Percentiles rank a stretch among this genome's conserved stretches.
phyloP scores from a whole-genome alignment of 2,329 filamentous ascomycete species.

The Aspergillus bombycis region DNA sequence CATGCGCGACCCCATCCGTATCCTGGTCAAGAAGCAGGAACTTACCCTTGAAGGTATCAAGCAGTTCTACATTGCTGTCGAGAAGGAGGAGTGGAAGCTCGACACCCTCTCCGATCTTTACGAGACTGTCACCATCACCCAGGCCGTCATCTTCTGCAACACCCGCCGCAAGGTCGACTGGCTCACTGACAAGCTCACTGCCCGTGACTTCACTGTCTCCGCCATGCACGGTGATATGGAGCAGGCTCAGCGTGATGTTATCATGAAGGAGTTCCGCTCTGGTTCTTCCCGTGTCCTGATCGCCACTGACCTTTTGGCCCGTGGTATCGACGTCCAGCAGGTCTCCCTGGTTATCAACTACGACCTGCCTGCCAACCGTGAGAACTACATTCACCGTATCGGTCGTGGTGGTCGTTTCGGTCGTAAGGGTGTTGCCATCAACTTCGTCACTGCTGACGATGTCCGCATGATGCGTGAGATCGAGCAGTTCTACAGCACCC shows the following conservation, averaged over 20 bases:
- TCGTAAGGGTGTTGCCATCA: slow-evolving; percentile 99
- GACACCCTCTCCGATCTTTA: slow-evolving; percentile 98
- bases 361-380: slow-evolving; percentile 96
- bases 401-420: slow-evolving; percentile 99
- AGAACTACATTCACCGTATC: slow-evolving; percentile 99
- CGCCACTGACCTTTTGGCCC: slow-evolving; percentile 93
- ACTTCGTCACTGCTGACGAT: slow-evolving; percentile 99
- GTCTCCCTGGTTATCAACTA: slow-evolving; percentile 99
- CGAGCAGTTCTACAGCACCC: slow-evolving; percentile 99
- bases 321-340: slow-evolving; percentile 99
- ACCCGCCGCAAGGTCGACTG: slow-evolving; percentile 99
- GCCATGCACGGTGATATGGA: slow-evolving; percentile 99
- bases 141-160: slow-evolving; percentile 99
- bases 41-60: slow-evolving; percentile 99
- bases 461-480: slow-evolving; percentile 99
- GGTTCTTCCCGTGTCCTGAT: slow-evolving; percentile 98
- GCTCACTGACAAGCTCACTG: slow-evolving; percentile 98
- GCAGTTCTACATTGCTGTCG: slow-evolving; percentile 99
- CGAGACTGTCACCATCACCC: slow-evolving; percentile 98
- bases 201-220: slow-evolving; percentile 98
- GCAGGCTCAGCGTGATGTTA: slow-evolving; percentile 94
- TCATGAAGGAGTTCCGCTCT: slow-evolving; percentile 99
- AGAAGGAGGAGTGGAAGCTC: slow-evolving; percentile 99
- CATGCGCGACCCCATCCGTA: slow-evolving; percentile 99
- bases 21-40: slow-evolving; percentile 99